Base-by-base conservation (phyloP, 2,329 filamentous ascomycete genomes). In the Cercospora beticola region DNA sequence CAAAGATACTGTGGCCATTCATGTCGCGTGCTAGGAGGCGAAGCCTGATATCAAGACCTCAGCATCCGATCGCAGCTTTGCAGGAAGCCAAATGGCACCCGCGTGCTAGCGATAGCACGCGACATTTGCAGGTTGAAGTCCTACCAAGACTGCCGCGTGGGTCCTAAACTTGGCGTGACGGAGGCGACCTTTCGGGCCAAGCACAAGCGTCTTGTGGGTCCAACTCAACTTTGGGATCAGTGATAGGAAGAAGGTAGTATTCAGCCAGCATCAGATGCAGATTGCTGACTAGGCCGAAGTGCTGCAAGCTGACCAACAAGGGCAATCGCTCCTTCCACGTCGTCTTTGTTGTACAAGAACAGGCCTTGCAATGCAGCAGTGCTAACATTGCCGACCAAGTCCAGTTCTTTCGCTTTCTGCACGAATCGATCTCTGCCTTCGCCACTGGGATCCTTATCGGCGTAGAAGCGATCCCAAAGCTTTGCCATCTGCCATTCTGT, bases 401-500 rank as follows among this genome's bases (percentile, higher is more conserved):
- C 90, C 16, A 95, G 82, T 60, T 89, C 85, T 56, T 88, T 86
- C 12, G 97, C 86, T 69, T 87, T 88, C 23, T 84, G 77, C 71
- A 98, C 80, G 82, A 99, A 98, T 18, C 86, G 83, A 74, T 86
- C 81, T 74, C 89, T 88, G 21, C 88, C 86, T 5, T 81, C 79
- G 16, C 89, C 88, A 65, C 88, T 86, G 0, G 75, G 73, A 76
- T 97, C 94, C 26, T 92, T 83, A 36, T 96, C 92, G 4, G 91
- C 91, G 77, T 98, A 99, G 82, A 98, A 99, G 21, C 95, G 89
- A 79, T 96, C 91, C 93, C 94, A 99, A 82, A 99, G 91, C 79
- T 90, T 86, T 14, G 84, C 87, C 18, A 96, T 94, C 81, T 98
- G 95, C 78, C 92, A 91, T 68, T 88, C 86, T 2, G 92, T 94